Percentiles rank a stretch among this genome's conserved stretches.
Evolutionary conservation across 2,329 filamentous ascomycete species (phyloP).

Genomic region (Cadophora gregata): DNA sequence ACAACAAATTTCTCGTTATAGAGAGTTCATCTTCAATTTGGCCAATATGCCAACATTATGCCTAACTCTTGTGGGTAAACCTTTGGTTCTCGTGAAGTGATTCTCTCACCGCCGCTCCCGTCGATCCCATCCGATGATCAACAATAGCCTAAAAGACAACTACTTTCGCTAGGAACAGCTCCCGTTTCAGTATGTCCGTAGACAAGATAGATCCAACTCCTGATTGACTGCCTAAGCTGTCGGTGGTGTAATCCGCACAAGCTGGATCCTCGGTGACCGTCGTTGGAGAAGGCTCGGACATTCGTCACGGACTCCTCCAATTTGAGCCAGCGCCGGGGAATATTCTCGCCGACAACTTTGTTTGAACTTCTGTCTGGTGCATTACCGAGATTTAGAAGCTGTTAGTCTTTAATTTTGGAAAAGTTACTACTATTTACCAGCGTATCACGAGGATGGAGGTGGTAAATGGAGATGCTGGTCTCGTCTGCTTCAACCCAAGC

Average conservation of each 20-base stretch:
- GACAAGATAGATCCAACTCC: background rate
- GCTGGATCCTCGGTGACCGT: slow-evolving; percentile 2
- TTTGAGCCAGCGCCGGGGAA: background rate
- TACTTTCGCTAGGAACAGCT: background rate
- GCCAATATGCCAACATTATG: no score
- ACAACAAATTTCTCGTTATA: no score
- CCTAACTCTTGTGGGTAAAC: no score
- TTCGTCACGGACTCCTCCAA: slow-evolving; percentile 15
- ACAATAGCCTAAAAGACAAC: background rate
- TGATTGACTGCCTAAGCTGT: background rate
- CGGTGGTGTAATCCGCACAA: background rate
- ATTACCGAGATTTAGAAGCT: background rate
- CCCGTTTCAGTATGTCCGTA: background rate
- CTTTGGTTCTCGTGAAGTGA: no score
- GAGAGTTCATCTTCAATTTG: no score
- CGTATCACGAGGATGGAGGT: background rate
- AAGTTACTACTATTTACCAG: background rate
- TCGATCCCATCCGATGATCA: background rate
- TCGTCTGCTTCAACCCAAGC: background rate
- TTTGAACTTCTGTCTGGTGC: background rate
- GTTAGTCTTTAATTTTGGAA: background rate
- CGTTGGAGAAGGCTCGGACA: slow-evolving; percentile 3
- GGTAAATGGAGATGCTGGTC: background rate
- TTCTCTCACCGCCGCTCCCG: background rate
- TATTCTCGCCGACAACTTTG: background rate